phyloP scores from a whole-genome alignment of 495 filamentous ascomycete genomes.

The Letharia columbiana region DNA sequence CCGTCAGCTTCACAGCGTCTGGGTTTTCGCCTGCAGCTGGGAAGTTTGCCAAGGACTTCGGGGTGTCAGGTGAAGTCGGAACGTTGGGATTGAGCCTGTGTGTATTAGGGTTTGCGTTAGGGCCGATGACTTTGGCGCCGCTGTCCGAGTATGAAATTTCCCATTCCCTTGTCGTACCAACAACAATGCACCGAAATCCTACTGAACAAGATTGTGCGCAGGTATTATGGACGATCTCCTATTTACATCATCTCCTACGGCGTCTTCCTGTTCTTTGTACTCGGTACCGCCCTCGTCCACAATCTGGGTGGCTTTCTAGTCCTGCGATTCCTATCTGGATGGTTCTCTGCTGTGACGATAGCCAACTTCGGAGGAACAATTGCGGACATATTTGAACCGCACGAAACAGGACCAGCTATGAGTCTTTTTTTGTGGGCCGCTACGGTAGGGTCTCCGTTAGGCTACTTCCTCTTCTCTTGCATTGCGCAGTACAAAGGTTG shows the following conservation, averaged over 20 bases:
- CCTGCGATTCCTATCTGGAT: slow-evolving; percentile 26
- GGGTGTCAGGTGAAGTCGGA: slow-evolving; percentile 36
- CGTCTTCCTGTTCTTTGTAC: slow-evolving; percentile 25
- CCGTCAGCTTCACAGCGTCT: slow-evolving; percentile 38
- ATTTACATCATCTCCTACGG: slow-evolving; percentile 31
- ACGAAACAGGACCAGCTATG: slow-evolving; percentile 26
- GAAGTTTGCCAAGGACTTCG: slow-evolving; percentile 35
- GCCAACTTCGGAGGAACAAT: slow-evolving; percentile 27
- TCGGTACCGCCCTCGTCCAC: slow-evolving; percentile 27
- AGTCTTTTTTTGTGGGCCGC: slow-evolving; percentile 34
- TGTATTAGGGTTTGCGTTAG: slow-evolving; percentile 33
- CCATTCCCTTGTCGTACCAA: slow-evolving; percentile 9
- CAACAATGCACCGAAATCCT: slow-evolving; percentile 23
- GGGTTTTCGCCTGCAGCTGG: slow-evolving; percentile 36
- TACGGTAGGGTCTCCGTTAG: slow-evolving; percentile 35
- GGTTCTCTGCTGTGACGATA: slow-evolving; percentile 28
- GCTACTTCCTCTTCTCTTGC: slow-evolving; percentile 38
- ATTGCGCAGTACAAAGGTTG: slow-evolving; percentile 34
- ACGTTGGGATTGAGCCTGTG: slow-evolving; percentile 39
- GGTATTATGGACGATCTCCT: slow-evolving; percentile 28
- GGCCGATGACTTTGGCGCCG: slow-evolving; percentile 35
- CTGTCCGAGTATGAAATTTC: slow-evolving; percentile 30
- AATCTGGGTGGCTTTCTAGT: slow-evolving; percentile 26
- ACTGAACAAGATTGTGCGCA: slow-evolving; percentile 12
- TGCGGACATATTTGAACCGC: slow-evolving; percentile 25